Evolutionary conservation across 192 early-diverging fungal species (phyloP).

Genomic region (Lobosporangium transversale): DNA sequence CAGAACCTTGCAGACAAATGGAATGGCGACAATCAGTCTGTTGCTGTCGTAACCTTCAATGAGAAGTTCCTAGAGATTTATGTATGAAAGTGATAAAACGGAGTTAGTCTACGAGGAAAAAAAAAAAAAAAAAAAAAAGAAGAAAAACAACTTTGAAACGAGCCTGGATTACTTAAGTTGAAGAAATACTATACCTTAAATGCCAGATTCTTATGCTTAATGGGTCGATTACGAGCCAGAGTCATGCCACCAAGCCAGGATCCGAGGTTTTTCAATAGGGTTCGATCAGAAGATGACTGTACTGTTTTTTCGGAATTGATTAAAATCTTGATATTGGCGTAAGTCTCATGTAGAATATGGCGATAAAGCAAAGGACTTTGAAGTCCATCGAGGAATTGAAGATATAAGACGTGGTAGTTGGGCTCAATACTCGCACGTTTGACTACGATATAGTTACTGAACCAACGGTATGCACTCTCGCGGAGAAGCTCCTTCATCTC

Average conservation of each 20-base stretch:
- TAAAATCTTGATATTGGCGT: slow-evolving; percentile 84
- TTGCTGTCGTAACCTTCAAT: slow-evolving; percentile 90
- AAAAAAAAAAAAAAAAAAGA: background rate
- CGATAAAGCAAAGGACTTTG: slow-evolving; percentile 71
- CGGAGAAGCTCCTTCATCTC: slow-evolving; percentile 83
- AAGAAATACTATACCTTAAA: too few relatives aligned
- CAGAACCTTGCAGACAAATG: slow-evolving; percentile 97
- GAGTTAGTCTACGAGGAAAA: slow-evolving; percentile 4
- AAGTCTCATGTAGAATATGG: slow-evolving; percentile 91
- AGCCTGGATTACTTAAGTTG: too few relatives aligned
- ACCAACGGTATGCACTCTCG: slow-evolving; percentile 83
- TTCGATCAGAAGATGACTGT: slow-evolving; percentile 87
- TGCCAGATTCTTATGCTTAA: slow-evolving; percentile 93
- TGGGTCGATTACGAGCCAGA: slow-evolving; percentile 94
- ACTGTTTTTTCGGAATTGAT: slow-evolving; percentile 95
- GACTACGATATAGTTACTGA: slow-evolving; percentile 93
- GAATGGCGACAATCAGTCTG: slow-evolving; percentile 94
- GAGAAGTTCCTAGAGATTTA: slow-evolving; percentile 87
- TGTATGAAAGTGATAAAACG: too few relatives aligned
- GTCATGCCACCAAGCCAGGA: slow-evolving; percentile 98
- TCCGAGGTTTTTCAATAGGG: slow-evolving; percentile 94
- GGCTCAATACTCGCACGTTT: slow-evolving; percentile 97
- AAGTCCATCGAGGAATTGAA: slow-evolving; percentile 83
- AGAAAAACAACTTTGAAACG: background rate
- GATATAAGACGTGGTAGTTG: slow-evolving; percentile 95